A percentile compares a stretch with the other conserved stretches of the same genome.
Conservation (phyloP, 352 stramenopile species). For the Blastocystis hominis region DNA sequence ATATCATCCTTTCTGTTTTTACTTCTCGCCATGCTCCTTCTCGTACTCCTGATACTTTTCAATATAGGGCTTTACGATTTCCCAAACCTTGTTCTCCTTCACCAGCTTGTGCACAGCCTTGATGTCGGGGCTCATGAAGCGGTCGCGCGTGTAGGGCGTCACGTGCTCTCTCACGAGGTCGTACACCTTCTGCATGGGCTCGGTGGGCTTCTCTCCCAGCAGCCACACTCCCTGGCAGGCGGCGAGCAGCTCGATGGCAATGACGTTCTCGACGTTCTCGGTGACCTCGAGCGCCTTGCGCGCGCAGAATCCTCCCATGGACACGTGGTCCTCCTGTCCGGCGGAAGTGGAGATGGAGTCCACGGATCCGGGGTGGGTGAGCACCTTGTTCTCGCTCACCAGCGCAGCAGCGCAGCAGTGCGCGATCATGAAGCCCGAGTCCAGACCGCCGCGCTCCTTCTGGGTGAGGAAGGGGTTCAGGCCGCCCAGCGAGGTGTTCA, state of each 20-base stretch:
- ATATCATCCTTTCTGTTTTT: too few relatives aligned
- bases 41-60: constrained; percentile 55
- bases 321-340: constrained; percentile 78
- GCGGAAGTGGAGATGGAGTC: constrained; percentile 77
- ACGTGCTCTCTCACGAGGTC: constrained; percentile 66
- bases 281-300: constrained; percentile 74
- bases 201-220: constrained; percentile 71
- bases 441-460: constrained; percentile 70
- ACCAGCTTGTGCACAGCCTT: constrained; percentile 72
- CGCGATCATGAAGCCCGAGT: constrained; percentile 80
- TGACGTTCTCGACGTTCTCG: constrained; percentile 74
- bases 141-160: constrained; percentile 68
- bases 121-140: constrained; percentile 77
- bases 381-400: constrained; percentile 78
- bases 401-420: constrained; percentile 75
- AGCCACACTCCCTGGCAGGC: constrained; percentile 78
- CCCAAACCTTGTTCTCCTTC: constrained; percentile 68
- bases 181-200: constrained; percentile 71
- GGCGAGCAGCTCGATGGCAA: constrained; percentile 75
- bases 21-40: constrained; percentile 39
- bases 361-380: constrained; percentile 73
- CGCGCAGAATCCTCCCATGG: constrained; percentile 74
- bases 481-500: constrained; percentile 75
- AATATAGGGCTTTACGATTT: constrained; percentile 64
- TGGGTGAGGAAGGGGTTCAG: constrained; percentile 73